phyloP scores from a whole-genome alignment of 2,329 filamentous ascomycete species.

The Bimuria novae-zelandiae region DNA sequence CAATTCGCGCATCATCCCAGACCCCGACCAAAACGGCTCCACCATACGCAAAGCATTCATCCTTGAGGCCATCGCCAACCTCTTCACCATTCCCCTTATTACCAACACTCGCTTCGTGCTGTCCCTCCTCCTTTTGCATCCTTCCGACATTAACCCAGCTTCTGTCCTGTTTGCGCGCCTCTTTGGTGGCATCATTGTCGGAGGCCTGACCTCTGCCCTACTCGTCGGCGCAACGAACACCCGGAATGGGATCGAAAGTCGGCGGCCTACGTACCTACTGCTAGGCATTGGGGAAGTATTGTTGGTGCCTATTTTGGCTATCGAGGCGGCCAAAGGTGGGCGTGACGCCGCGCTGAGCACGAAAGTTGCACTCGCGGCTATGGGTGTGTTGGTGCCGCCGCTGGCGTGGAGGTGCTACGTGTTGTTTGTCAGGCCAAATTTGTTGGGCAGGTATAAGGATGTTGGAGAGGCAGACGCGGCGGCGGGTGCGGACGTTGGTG shows the following conservation, averaged over 20 bases:
- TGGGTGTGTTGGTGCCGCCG: slow-evolving; percentile 24
- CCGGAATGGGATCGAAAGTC: slow-evolving; percentile 30
- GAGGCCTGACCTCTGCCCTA: slow-evolving; percentile 30
- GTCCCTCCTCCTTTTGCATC: slow-evolving; percentile 24
- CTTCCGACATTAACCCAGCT: slow-evolving; percentile 27
- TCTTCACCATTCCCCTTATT: slow-evolving; percentile 32
- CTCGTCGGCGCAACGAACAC: slow-evolving; percentile 28
- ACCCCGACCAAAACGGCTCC: slow-evolving; percentile 18
- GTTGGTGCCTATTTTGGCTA: slow-evolving; percentile 25
- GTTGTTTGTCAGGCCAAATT: slow-evolving; percentile 25
- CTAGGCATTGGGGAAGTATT: slow-evolving; percentile 27
- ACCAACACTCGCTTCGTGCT: slow-evolving; percentile 28
- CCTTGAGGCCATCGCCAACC: slow-evolving; percentile 30
- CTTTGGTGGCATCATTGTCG: slow-evolving; percentile 28
- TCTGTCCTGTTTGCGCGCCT: slow-evolving; percentile 31
- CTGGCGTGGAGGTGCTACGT: slow-evolving; percentile 34
- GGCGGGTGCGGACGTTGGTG: not conserved
- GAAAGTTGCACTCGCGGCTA: slow-evolving; percentile 19
- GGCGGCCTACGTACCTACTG: slow-evolving; percentile 28
- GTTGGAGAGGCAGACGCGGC: not conserved
- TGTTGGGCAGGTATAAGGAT: slow-evolving; percentile 28
- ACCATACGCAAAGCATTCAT: slow-evolving; percentile 35
- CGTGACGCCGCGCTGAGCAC: slow-evolving; percentile 25
- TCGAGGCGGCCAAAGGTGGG: slow-evolving; percentile 24
- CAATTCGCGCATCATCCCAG: slow-evolving; percentile 17